Base-by-base conservation (phyloP, 495 filamentous ascomycete genomes). In the Annulohypoxylon bovei region DNA sequence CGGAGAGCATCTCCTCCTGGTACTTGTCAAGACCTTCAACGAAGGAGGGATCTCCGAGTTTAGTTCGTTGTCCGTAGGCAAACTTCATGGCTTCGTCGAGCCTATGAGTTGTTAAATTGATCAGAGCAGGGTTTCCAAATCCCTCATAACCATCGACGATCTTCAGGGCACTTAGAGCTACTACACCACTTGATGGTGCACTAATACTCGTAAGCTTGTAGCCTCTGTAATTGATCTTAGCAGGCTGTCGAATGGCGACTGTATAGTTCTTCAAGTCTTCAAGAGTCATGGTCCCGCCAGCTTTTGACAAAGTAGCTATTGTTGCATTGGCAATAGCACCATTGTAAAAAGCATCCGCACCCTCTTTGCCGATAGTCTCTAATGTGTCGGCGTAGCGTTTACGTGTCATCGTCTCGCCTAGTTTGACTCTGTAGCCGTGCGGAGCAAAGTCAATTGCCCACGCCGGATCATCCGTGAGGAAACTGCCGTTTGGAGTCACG, bases 401-500 rank as follows among this genome's bases (percentile, higher is more conserved):
- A 11, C 92, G 81, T 0, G 90, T 93, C 27, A 96, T 90, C 0
- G 78, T 90, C 53, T 94, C 91, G 16, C 88, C 89, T 7, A 92
- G 74, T 12, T 81, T 81, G 16, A 94, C 75, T 0, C 86, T 81
- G 0, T 85, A 62, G 30, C 81, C 81, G 40, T 93, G 89, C 1
- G 93, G 93, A 12, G 92, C 92, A 72, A 95, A 96, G 73, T 96
- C 92, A 23, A 91, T 78, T 0, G 92, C 91, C 88, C 91, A 96
- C 0, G 83, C 81, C 0, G 91, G 90, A 64, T 94, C 83, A 1
- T 88, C 80, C 4, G 84, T 82, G 2, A 81, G 81, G 23, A 70
- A 61, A 35, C 33, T 22, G 11, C 52, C 44, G 49, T 75, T 73
- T 22, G 70, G 67, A 6, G 75, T 66, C 5, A 56, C 56, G 12